Evolutionary conservation across 192 early-diverging fungal genomes (phyloP), one percentile per base, ranked within the genome.

Genomic region (Coemansia sp.): DNA sequence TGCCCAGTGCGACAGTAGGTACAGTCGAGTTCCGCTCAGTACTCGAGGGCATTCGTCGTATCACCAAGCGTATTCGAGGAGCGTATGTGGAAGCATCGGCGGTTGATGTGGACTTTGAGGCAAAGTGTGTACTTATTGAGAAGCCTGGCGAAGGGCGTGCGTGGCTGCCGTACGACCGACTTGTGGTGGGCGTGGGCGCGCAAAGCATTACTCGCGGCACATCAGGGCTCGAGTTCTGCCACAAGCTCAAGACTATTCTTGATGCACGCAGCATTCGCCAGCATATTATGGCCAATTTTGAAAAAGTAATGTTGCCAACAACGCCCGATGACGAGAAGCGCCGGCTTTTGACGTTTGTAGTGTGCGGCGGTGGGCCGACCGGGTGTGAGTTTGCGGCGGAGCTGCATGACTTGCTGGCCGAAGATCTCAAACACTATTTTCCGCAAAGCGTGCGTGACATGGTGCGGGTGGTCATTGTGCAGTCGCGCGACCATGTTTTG

Each of bases 341-440:
- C 24, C 79, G 84, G 14, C 66, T 88, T 62, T 70, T 96, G 56
- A 92, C 92, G 41, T 93, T 96, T 73, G 91, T 88, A 0, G 83
- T 93, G 8, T 90, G 93, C 29, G 94, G 94, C 9, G 94, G 93
- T 54, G 93, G 93, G 2, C 92, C 93, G 7, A 95, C 93, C 29
- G 88, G 89, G 4, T 83, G 90, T 35, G 89, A 91, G 75, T 88
- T 89, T 62, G 86, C 87, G 16, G 85, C 85, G 3, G 90, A 91
- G 66, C 71, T 93, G 59, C 85, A 86, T 69, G 94, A 95, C 62
- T 89, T 95, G 62, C 82, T 95, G 75, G 75, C 85, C 12, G 90
- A 94, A 63, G 92, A 94, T 69, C 77, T 93, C 58, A 78, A 82
- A 52, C 78, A 87, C 60, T 73, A 91, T 22, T 95, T 92, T 65